phyloP scores from a whole-genome alignment of 2,329 filamentous ascomycete species.

The Pezicula neosporulosa region DNA sequence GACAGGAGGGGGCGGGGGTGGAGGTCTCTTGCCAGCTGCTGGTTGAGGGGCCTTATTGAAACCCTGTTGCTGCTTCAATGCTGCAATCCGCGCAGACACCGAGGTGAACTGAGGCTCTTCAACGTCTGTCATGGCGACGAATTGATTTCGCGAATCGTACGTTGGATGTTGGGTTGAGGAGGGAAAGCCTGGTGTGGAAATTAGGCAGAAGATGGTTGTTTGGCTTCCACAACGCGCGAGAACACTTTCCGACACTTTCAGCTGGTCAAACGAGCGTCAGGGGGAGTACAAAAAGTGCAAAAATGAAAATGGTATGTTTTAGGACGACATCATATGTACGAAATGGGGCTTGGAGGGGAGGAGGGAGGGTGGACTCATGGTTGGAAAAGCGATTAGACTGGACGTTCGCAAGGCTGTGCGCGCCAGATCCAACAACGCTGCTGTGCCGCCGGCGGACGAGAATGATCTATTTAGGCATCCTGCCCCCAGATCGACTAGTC shows the following conservation, averaged over 20 bases:
- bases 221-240: no score
- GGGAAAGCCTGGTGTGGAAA: neutral
- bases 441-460: no score
- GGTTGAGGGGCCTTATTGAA: slow-evolving; percentile 2
- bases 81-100: slow-evolving; percentile 60
- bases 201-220: no score
- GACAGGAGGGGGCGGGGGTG: slow-evolving; percentile 38
- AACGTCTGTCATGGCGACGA: slow-evolving; percentile 50
- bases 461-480: no score
- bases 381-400: neutral
- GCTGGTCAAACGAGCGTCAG: no score
- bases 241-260: no score
- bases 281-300: no score
- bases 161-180: neutral
- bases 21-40: slow-evolving; percentile 51
- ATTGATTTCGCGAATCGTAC: neutral
- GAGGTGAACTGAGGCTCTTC: slow-evolving; percentile 60
- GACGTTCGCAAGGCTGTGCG: neutral
- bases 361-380: no score
- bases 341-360: neutral
- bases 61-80: slow-evolving; percentile 44
- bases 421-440: no score
- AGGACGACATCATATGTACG: no score
- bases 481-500: no score
- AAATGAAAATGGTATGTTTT: no score